Evolutionary conservation across 2,329 filamentous ascomycete genomes (phyloP), one percentile per base, ranked within the genome.

Genomic region (Colletotrichum caudatum): DNA sequence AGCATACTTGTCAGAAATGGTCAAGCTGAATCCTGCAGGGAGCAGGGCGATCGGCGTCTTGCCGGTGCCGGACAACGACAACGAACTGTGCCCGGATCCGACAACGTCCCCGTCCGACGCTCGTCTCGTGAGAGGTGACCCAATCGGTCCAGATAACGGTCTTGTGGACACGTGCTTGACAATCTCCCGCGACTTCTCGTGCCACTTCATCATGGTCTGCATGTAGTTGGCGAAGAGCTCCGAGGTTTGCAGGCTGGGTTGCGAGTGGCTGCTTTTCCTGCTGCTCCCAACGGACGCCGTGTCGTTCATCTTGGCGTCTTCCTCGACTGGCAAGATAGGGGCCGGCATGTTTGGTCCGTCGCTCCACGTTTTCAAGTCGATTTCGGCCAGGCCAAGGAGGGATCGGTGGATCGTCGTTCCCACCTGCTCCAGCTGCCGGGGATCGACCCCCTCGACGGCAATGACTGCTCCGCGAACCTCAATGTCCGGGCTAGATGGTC

Each of bases 1-100:
- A 1, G 94, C 93, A 79, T 92, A 95, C 59, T 86, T 84, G 78
- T 98, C 93, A 1, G 93, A 92, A 0, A 92, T 88, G 16, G 91
- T 92, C 51, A 98, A 88, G 73, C 94, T 94, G 81, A 94, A 98
- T 29, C 93, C 90, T n/a, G 82, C 88, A 0, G 92, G 90, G 37
- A 97, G 85, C 26, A 98, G 84, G 4, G 94, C 91, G 35, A 97
- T 88, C 0, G 94, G 94, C 1, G 91, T 78, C 72, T 78, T 80
- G n/a, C 59, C 60, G 29, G 26, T 35, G 37, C 37, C 33, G 5
- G 71, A 60, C 23, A 59, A 48, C 6, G 67, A 70, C n/a, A 66
- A 53, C 35, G 61, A 58, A 16, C 20, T 58, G 26, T 61, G 57
- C 46, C 70, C 60, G 23, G 62, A 57, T 20, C 56, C 61, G 35